Evolutionary conservation across 495 filamentous ascomycete species (phyloP).

Genomic region (Tuber magnatum): DNA sequence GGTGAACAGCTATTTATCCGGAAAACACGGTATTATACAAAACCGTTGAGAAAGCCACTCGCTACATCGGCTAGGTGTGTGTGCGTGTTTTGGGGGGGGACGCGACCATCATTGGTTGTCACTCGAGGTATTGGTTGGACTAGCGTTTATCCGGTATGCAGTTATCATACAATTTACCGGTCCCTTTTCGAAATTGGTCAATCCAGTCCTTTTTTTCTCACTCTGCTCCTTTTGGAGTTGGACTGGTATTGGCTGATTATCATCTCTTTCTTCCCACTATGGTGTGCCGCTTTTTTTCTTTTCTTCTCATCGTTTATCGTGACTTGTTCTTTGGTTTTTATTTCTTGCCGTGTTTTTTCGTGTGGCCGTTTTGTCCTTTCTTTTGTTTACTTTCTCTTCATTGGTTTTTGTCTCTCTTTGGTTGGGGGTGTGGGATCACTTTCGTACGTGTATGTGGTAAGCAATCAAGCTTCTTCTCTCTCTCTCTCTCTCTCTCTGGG

Average conservation of each 20-base stretch:
- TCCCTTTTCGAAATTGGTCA: no score
- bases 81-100: no score
- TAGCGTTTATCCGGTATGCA: neutral
- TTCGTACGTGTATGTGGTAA: neutral
- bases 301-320: neutral
- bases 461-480: neutral
- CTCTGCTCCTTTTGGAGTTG: no score
- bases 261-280: no score
- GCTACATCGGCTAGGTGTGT: neutral
- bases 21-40: neutral
- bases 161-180: no score
- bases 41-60: neutral
- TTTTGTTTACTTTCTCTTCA: no score
- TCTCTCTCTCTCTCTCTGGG: neutral
- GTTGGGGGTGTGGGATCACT: neutral
- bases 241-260: no score
- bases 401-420: neutral
- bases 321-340: conserved; percentile 4
- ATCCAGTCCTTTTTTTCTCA: neutral
- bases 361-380: neutral
- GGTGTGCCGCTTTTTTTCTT: no score
- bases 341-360: neutral
- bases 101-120: neutral
- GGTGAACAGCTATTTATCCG: neutral
- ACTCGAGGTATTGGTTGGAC: neutral